Evolutionary conservation across 495 filamentous ascomycete genomes (phyloP).

Genomic region (Podospora pseudoanserina): DNA sequence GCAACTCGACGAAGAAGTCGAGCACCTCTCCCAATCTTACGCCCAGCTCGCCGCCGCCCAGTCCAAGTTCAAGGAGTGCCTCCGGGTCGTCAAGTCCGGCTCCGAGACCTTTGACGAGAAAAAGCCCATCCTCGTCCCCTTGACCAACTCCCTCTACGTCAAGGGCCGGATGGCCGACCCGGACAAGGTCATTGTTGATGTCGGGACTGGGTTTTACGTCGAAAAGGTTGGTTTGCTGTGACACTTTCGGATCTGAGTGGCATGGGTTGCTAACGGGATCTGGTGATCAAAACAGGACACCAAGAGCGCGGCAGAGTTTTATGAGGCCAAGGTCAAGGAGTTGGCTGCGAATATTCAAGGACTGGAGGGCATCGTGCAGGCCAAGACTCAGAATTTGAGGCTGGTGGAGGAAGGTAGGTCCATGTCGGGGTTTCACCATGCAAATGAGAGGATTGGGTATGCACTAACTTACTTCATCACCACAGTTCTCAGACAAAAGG

Average conservation of each 20-base stretch:
- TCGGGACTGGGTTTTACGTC: slow-evolving; percentile 94
- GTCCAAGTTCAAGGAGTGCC: slow-evolving; percentile 85
- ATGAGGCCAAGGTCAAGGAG: slow-evolving; percentile 77
- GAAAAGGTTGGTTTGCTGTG: slow-evolving; percentile 63
- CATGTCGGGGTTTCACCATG: background rate
- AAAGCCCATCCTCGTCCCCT: slow-evolving; percentile 76
- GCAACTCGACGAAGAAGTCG: slow-evolving; percentile 90
- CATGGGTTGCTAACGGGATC: background rate
- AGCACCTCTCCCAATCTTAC: slow-evolving; percentile 88
- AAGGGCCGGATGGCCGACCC: slow-evolving; percentile 73
- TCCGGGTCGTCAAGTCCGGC: slow-evolving; percentile 65
- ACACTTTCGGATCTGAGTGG: no score
- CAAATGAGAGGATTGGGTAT: no score
- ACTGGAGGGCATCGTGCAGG: slow-evolving; percentile 79
- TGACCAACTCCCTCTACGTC: slow-evolving; percentile 92
- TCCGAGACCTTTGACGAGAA: slow-evolving; percentile 40
- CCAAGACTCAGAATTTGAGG: slow-evolving; percentile 77
- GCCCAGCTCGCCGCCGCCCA: slow-evolving; percentile 84
- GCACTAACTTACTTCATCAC: background rate
- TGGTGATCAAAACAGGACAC: slow-evolving; percentile 45
- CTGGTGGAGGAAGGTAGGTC: slow-evolving; percentile 81
- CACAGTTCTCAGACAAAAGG: slow-evolving; percentile 58
- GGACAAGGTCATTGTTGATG: slow-evolving; percentile 84
- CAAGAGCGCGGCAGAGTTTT: slow-evolving; percentile 77
- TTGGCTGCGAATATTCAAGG: slow-evolving; percentile 74